Base-by-base conservation (phyloP, 495 filamentous ascomycete species). In the Penicillium psychrofluorescens region DNA sequence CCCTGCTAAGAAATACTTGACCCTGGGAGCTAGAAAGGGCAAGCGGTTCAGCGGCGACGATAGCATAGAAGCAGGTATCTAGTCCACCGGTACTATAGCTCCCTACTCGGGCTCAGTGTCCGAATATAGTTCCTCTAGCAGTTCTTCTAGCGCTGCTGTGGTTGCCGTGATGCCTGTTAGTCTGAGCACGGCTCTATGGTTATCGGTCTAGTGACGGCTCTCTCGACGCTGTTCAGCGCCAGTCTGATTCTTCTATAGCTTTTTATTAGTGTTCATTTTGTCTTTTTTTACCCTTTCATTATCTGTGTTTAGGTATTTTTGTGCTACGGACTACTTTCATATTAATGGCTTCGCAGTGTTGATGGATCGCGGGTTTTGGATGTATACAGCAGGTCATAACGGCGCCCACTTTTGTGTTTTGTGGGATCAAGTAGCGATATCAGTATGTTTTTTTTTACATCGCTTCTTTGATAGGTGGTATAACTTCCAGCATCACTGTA, bases 21-120 rank as follows among this genome's bases (percentile, higher is more conserved):
- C 62, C 36, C 58, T 77, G 6, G 87, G 88, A 54, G 87, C 88
- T 40, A 88, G 89, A 39, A 68, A 64, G 15, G 86, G 83, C 3
- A 73, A 74, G 0, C 88, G 89, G 45, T 83, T 95, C 37, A 62
- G 60, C 6, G 89, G 89, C 9, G 46, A 65, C 29, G 88, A 88
- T 31, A 87, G 82, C 43, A 85, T 90, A 70, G 76, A 81, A 43
- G 74, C 81, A 3, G 84, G 79, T 36, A 71, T 71, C 46, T 40
- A 54, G n/a, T 83, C 79, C 51, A 78, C 74, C 11, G 71, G 74
- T 28, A 82, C 80, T 44, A 82, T 81, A 36, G 59, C 71, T n/a
- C 65, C 81, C 12, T 83, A 80, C 43, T 81, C 81, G 39, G 84
- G 80, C 38, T 59, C 64, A 6, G 72, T 68, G 15, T 58, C 68